phyloP scores from a whole-genome alignment of 2,329 filamentous ascomycete species.

The Clonostachys rhizophaga region DNA sequence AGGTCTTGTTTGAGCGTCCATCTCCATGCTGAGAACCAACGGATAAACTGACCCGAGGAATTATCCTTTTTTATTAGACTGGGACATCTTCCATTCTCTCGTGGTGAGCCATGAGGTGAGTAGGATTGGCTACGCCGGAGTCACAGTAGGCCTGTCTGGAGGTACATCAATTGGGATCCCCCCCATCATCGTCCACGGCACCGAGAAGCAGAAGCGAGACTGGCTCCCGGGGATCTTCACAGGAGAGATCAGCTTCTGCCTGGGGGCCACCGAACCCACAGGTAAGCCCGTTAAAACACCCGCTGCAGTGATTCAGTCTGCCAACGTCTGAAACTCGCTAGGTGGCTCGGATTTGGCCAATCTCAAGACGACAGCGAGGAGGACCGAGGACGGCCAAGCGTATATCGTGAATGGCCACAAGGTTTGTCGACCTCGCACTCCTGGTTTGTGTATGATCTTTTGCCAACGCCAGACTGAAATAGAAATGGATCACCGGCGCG shows the following conservation, averaged over 20 bases:
- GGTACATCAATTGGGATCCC: conserved; percentile 60
- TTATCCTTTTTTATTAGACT: conserved; percentile 19
- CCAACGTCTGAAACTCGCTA: neutral
- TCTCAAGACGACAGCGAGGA: conserved; percentile 53
- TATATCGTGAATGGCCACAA: conserved; percentile 68
- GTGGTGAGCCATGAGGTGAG: conserved; percentile 51
- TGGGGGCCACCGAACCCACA: conserved; percentile 11
- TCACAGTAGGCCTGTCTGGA: conserved; percentile 52
- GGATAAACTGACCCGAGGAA: no score
- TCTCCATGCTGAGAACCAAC: no score
- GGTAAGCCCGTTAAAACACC: conserved; percentile 1
- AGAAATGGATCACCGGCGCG: conserved; percentile 65
- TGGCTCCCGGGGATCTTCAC: conserved; percentile 5
- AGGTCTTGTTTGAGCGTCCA: no score
- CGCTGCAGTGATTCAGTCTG: neutral
- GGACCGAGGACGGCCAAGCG: conserved; percentile 31
- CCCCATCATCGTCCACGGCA: conserved; percentile 60
- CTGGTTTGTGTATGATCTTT: neutral
- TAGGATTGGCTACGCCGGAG: conserved; percentile 46
- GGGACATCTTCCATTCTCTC: conserved; percentile 53
- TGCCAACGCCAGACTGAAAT: conserved; percentile 25
- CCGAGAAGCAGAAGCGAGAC: conserved; percentile 40
- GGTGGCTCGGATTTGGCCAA: conserved; percentile 50
- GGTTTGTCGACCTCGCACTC: conserved; percentile 52
- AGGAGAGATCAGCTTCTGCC: conserved; percentile 7